Evolutionary conservation across 2,329 filamentous ascomycete genomes (phyloP).

Genomic region (Neofusicoccum sp.): DNA sequence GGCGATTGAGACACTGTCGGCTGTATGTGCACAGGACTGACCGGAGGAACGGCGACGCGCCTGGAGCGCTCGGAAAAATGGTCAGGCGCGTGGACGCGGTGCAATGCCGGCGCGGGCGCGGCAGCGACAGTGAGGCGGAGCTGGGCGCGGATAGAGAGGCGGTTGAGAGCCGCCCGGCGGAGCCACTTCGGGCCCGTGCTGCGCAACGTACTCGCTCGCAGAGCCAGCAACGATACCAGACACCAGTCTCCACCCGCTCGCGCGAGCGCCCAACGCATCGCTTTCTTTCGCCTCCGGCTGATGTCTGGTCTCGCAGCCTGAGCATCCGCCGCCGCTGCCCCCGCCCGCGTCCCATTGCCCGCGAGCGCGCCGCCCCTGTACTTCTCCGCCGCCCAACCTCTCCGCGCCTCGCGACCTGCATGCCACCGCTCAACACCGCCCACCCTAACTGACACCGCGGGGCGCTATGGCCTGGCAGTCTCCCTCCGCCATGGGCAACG

Average conservation of each 20-base stretch:
- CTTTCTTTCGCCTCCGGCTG: not conserved
- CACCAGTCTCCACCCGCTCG: not conserved
- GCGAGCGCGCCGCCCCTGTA: conserved; percentile 4
- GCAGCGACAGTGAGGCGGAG: no score
- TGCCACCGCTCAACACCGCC: conserved; percentile 22
- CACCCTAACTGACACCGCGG: conserved; percentile 22
- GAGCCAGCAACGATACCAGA: no score
- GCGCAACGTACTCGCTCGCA: no score
- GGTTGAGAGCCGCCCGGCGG: no score
- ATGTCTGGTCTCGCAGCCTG: not conserved
- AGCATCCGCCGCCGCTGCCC: not conserved
- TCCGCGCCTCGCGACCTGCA: conserved; percentile 27
- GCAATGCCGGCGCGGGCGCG: no score
- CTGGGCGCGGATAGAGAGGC: no score
- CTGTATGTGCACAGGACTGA: no score
- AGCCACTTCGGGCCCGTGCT: no score
- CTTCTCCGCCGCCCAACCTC: conserved; percentile 24
- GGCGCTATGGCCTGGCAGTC: conserved; percentile 67
- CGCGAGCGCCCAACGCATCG: not conserved
- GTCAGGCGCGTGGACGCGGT: no score
- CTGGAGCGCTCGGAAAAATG: no score
- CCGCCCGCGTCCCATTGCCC: not conserved
- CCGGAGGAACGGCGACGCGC: no score
- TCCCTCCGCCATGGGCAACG: conserved; percentile 60
- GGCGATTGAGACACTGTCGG: no score